Percentiles rank a stretch among this genome's conserved stretches.
Evolutionary conservation across 2,329 filamentous ascomycete species (phyloP).

Genomic region (Pleurostoma richardsiae): DNA sequence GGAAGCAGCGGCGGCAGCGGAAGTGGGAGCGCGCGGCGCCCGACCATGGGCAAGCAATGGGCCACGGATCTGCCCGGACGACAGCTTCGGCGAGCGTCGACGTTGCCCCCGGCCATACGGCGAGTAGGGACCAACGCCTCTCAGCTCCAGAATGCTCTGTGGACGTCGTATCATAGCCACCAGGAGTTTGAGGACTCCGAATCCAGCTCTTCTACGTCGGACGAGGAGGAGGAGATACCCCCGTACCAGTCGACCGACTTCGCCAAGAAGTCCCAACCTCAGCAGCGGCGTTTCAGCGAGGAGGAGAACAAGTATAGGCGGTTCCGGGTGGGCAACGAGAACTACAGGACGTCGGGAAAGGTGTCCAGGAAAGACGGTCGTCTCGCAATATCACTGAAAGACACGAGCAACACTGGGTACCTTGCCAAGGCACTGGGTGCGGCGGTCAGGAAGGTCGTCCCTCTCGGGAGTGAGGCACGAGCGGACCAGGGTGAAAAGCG

Average conservation of each 20-base stretch:
- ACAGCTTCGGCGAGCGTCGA: slow-evolving; percentile 7
- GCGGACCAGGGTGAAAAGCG: slow-evolving; percentile 5
- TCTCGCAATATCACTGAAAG: slow-evolving; percentile 66
- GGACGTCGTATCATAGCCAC: slow-evolving; percentile 9
- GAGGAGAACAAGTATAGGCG: slow-evolving; percentile 33
- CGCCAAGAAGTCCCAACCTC: not conserved
- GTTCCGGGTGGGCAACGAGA: slow-evolving; percentile 58
- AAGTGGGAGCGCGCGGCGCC: slow-evolving; percentile 3
- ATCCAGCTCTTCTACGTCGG: slow-evolving; percentile 16
- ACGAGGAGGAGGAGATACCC: slow-evolving; percentile 13
- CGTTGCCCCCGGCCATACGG: slow-evolving; percentile 10
- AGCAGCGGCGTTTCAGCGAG: not conserved
- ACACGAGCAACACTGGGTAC: slow-evolving; percentile 65
- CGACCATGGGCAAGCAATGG: slow-evolving; percentile 12
- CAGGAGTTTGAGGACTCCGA: slow-evolving; percentile 12
- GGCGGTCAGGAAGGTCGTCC: slow-evolving; percentile 53
- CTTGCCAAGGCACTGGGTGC: slow-evolving; percentile 68
- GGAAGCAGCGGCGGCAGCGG: not conserved
- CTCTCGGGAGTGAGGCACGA: slow-evolving; percentile 22
- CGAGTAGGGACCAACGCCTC: slow-evolving; percentile 19
- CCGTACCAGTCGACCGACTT: slow-evolving; percentile 1
- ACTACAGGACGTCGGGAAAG: slow-evolving; percentile 59
- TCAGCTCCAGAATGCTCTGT: slow-evolving; percentile 19
- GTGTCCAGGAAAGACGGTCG: slow-evolving; percentile 65
- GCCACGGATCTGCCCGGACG: slow-evolving; percentile 13